These are phyloP conservation scores for Candida sanyaensis DNA, from an alignment of 1,139 yeast genomes.

Conservation along the genomic window DNA sequence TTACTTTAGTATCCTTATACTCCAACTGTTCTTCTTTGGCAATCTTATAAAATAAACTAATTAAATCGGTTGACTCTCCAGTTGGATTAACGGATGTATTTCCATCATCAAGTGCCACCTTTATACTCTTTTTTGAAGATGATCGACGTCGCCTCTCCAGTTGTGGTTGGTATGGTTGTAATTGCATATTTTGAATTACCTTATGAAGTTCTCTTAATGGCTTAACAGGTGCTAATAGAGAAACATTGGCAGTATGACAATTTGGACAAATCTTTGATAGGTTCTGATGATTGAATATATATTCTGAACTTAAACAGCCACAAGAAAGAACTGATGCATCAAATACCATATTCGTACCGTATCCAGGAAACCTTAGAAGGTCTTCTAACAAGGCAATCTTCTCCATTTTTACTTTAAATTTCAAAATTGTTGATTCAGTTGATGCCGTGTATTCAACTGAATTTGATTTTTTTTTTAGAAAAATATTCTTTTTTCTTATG, in stretches of 20 bases:
- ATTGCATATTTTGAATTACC: slow-evolving; percentile 27
- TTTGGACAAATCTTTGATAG: slow-evolving; percentile 45
- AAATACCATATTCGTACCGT: slow-evolving; percentile 24
- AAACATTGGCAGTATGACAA: slow-evolving; percentile 39
- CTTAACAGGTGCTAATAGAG: slow-evolving; percentile 44
- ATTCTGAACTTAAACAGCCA: slow-evolving; percentile 71
- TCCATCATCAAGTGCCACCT: slow-evolving; percentile 17
- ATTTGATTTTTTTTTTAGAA: neutral
- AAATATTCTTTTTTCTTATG: neutral
- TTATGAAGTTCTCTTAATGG: slow-evolving; percentile 56
- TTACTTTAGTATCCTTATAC: neutral
- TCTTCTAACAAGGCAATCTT: slow-evolving; percentile 29
- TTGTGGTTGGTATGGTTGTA: slow-evolving; percentile 1
- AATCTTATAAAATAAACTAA: slow-evolving; percentile 41
- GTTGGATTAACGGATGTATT: slow-evolving; percentile 11
- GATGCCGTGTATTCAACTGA: too few relatives aligned
- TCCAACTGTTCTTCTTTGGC: slow-evolving; percentile 39
- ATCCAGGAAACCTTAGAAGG: slow-evolving; percentile 31
- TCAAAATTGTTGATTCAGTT: too few relatives aligned
- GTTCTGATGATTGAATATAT: slow-evolving; percentile 26
- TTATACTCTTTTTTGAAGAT: slow-evolving; percentile 25
- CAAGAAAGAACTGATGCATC: slow-evolving; percentile 66
- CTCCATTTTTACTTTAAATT: slow-evolving; percentile 22
- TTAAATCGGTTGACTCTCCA: slow-evolving; percentile 35
- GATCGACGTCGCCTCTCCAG: slow-evolving; percentile 20